Evolutionary conservation across 495 filamentous ascomycete genomes (phyloP), one percentile per base, ranked within the genome.

Genomic region (Terfezia boudieri): DNA sequence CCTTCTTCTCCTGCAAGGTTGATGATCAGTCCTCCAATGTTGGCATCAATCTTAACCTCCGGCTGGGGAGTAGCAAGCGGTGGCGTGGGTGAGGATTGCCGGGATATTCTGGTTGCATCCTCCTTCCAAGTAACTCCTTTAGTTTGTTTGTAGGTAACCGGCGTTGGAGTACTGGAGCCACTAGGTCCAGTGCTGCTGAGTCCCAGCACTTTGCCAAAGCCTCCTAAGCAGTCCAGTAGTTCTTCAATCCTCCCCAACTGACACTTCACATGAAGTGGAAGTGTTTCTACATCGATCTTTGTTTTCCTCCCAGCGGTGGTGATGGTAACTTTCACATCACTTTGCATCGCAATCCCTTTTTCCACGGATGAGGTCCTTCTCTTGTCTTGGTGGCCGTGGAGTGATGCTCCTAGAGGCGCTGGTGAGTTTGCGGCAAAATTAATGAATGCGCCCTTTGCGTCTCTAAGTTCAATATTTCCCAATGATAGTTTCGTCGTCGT

Each of bases 151-250:
- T 66, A 55, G 17, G 68, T 68, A 38, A 41, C 61, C 38, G 62
- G 61, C 49, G 56, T 59, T 14, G 68, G 67, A 17, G 72, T 71
- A 32, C 74, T 71, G 0, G 80, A 80, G 9, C 76, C 72, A 55
- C 78, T 79, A 1, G 84, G 87, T 22, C 79, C 78, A 35, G 92
- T 82, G 0, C 88, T 95, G 58, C 76, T 84, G 6, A 51, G 49
- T 52, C 86, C 80, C 36, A 99, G 68, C 49, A 99, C 82, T 57
- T 86, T 86, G 62, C 89, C 95, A 17, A 99, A 70, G 0, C 92
- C 92, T 14, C 90, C 92, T 63, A 95, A 84, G 73, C 84, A 87
- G 36, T 78, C 76, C 52, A 96, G 76, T 5, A 82, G 82, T 52
- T 94, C 89, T 58, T 99, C 92, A 11, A 96, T 61, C 41, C 75